Evolutionary conservation across 2,329 filamentous ascomycete species (phyloP), one percentile per base, ranked within the genome.

Genomic region (Pestalotiopsis fici): DNA sequence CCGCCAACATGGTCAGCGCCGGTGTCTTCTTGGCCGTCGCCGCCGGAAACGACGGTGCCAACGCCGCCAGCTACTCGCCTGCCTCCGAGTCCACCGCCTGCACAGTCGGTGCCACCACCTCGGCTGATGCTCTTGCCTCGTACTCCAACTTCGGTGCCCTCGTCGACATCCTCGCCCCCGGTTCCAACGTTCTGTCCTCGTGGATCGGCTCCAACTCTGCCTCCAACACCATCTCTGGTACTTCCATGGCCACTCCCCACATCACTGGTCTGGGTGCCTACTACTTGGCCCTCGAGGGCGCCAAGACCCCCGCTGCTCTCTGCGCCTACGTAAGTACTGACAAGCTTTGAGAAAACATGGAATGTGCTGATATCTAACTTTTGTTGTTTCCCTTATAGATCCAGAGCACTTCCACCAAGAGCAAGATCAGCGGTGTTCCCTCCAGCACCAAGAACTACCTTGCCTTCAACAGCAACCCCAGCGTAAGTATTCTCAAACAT

Each of bases 11-110:
- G 28, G 79, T 85, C 70, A 71, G 71, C 7, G 77, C 80, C 0
- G 86, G 86, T 15, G 78, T 87, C 68, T 86, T 87, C 72, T 78
- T 87, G 50, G 86, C 83, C 63, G 86, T 88, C 12, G 87, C 87
- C 2, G 87, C 87, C 21, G 87, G 87, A 56, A 89, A 89, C 73
- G 77, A 80, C 3, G 79, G 78, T 66, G 71, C 70, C 21, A 78
- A 87, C 69, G 84, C 86, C 1, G 69, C 74, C 21, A 76, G 77
- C 70, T 81, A 73, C 65, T 87, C 85, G 0, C 85, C 85, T 2
- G 83, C 85, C 21, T 86, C 82, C 0, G 83, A 83, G 71, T 66
- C 80, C 3, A 76, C 73, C 28, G 86, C 79, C 43, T 86, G 86
- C 76, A 88, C 86, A 1, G 85, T 88, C n/a, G 86, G 84, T 25